Conservation (phyloP, 139 green algal genomes). For the Haematococcus lacustris region DNA sequence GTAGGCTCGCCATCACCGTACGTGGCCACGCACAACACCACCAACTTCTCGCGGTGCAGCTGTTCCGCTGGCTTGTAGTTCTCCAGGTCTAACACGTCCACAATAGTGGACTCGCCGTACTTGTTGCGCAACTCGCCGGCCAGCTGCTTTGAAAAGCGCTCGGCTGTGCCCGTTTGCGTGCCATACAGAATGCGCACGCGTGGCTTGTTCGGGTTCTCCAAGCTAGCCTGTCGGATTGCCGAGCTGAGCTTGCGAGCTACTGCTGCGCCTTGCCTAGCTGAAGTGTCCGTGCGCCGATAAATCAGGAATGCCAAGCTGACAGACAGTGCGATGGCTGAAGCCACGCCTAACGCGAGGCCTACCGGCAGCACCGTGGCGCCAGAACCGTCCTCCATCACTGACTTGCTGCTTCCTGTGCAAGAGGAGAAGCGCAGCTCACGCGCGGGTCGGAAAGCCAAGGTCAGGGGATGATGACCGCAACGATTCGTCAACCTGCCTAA, state of each 20-base stretch:
- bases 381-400: no score
- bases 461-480: no score
- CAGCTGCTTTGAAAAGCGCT: slow-evolving; percentile 84
- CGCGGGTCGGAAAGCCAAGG: no score
- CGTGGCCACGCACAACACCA: slow-evolving; percentile 84
- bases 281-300: not conserved
- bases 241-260: not conserved
- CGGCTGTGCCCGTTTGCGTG: slow-evolving; percentile 52
- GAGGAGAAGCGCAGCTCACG: no score
- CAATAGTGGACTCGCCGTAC: slow-evolving; percentile 49
- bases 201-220: slow-evolving; percentile 24
- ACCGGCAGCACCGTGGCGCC: no score
- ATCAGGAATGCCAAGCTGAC: not conserved
- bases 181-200: slow-evolving; percentile 43
- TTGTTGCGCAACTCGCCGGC: slow-evolving; percentile 29
- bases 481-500: no score
- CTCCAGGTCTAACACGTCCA: slow-evolving; percentile 71
- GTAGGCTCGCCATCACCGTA: slow-evolving; percentile 97
- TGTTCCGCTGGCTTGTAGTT: slow-evolving; percentile 36
- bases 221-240: not conserved
- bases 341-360: not conserved
- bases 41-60: slow-evolving; percentile 62
- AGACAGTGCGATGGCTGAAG: not conserved
- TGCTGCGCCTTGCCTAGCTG: not conserved
- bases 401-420: no score